Conservation (phyloP, 2,329 filamentous ascomycete genomes). For the Ceratocystis cacaofunesta region DNA sequence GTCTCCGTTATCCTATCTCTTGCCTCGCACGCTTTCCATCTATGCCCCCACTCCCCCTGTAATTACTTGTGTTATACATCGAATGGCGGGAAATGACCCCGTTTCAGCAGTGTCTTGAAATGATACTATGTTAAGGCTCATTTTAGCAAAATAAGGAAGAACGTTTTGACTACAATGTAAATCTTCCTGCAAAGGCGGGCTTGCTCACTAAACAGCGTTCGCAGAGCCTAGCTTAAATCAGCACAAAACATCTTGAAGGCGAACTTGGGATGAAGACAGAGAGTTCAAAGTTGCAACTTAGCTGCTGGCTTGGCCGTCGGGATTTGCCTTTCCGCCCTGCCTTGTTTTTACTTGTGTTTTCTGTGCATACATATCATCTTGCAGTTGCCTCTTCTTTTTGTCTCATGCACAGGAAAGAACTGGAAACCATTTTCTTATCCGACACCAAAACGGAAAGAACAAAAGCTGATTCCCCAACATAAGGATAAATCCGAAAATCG, state of each 20-base stretch:
- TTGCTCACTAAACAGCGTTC: background rate
- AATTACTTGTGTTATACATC: background rate
- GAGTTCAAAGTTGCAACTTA: background rate
- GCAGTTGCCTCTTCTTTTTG: background rate
- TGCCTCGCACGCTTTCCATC: too few species aligned
- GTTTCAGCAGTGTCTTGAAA: conserved; percentile 5
- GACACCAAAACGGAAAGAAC: background rate
- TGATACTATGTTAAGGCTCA: conserved; percentile 3
- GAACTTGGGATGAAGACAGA: background rate
- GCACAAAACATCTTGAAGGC: background rate
- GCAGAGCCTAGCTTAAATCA: background rate
- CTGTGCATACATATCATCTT: background rate
- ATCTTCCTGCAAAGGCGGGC: background rate
- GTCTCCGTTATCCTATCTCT: too few species aligned
- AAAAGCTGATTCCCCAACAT: background rate
- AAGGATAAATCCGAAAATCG: background rate
- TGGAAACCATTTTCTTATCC: background rate
- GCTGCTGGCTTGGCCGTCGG: background rate
- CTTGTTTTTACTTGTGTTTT: background rate
- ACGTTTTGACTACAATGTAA: background rate
- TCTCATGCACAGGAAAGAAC: background rate
- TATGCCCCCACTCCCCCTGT: background rate
- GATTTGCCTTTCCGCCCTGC: background rate
- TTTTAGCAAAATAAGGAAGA: conserved; percentile 1
- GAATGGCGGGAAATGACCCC: background rate